A percentile compares a stretch with the other conserved stretches of the same genome.
Conservation (phyloP, 1,284 basidiomycete species). For the Cryptococcus sp. region DNA sequence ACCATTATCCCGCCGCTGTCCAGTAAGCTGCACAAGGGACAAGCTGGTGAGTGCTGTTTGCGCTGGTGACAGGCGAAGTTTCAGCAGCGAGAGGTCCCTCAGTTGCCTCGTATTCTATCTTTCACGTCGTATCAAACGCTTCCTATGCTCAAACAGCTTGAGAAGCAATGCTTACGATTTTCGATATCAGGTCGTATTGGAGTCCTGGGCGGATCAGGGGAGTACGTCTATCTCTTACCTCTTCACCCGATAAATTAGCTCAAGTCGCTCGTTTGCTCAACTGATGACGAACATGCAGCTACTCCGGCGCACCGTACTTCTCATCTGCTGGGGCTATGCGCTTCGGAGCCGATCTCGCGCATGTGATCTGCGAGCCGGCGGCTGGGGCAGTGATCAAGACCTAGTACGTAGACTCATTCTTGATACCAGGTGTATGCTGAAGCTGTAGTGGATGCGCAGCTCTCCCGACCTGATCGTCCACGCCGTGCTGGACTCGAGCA, state of each 20-base stretch:
- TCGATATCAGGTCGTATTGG: constrained; percentile 72
- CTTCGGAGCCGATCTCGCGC: constrained; percentile 88
- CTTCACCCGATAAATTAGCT: too few species aligned
- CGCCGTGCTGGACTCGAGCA: constrained; percentile 65
- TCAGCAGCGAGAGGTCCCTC: too few species aligned
- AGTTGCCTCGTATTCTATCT: too few species aligned
- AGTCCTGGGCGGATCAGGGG: constrained; percentile 87
- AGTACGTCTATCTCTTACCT: constrained; percentile 66
- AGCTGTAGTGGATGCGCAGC: constrained; percentile 18
- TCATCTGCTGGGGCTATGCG: constrained; percentile 83
- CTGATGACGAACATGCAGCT: constrained; percentile 53
- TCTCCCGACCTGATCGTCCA: constrained; percentile 89
- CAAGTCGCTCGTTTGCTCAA: too few species aligned
- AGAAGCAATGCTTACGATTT: neutral
- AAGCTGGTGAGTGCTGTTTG: constrained; percentile 68
- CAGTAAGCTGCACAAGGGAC: constrained; percentile 83
- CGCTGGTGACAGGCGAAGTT: neutral
- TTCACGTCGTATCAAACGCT: neutral
- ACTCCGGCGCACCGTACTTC: constrained; percentile 95
- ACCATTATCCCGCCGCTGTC: constrained; percentile 52
- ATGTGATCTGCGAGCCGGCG: constrained; percentile 92
- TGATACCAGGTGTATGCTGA: neutral
- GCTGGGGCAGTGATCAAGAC: constrained; percentile 91
- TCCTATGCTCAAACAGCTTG: neutral
- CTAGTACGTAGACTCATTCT: constrained; percentile 56